phyloP scores from a whole-genome alignment of 352 stramenopile genomes.

The Aphanomyces astaci region DNA sequence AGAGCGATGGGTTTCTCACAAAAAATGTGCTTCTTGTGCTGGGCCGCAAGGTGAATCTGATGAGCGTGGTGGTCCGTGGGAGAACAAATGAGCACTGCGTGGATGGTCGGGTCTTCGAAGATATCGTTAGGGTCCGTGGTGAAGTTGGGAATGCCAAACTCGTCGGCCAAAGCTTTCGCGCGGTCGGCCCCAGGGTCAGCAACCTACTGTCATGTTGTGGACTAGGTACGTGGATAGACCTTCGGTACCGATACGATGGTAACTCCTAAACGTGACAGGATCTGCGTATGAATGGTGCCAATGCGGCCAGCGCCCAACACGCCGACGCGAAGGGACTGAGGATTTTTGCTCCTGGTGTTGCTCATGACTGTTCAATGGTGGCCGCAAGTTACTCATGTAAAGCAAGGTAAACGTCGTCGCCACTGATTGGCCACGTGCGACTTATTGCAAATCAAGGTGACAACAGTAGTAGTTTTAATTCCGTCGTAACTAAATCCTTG shows the following conservation, averaged over 20 bases:
- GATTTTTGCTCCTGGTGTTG: background rate
- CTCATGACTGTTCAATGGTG: constrained; percentile 10
- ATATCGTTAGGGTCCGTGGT: constrained; percentile 84
- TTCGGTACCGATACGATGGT: constrained; percentile 38
- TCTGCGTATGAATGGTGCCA: constrained; percentile 46
- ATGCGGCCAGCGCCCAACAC: constrained; percentile 68
- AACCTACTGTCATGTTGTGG: constrained; percentile 27
- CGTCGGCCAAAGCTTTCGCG: constrained; percentile 33
- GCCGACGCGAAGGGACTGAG: constrained; percentile 38
- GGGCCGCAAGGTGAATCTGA: constrained; percentile 90
- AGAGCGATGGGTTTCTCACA: constrained; percentile 94
- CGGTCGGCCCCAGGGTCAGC: constrained; percentile 25
- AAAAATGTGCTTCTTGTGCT: constrained; percentile 92
- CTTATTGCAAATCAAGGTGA: background rate
- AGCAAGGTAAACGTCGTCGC: no score
- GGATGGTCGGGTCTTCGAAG: constrained; percentile 87
- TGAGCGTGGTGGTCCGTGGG: constrained; percentile 89
- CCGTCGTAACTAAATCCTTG: no score
- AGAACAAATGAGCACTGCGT: constrained; percentile 96
- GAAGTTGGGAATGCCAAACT: constrained; percentile 52
- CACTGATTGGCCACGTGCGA: background rate
- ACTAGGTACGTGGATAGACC: background rate
- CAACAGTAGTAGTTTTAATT: no score
- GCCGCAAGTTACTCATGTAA: background rate
- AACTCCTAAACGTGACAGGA: constrained; percentile 40